A percentile compares a stretch with the other conserved stretches of the same genome.
These are phyloP conservation scores for Pleurotus eryngii DNA, from an alignment of 768 basidiomycete genomes.

Conservation along the genomic window DNA sequence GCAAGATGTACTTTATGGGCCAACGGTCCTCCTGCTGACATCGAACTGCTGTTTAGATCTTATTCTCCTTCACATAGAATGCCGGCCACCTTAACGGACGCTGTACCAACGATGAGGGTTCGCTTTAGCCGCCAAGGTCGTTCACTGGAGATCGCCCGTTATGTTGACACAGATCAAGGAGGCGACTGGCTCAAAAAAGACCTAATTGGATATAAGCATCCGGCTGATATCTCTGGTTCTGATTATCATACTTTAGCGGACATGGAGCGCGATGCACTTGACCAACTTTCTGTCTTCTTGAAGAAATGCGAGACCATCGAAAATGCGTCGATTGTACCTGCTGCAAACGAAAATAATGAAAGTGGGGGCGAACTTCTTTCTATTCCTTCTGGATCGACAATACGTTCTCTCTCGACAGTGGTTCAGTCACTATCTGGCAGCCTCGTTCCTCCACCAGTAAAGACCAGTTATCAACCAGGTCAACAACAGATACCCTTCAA, in stretches of 20 bases:
- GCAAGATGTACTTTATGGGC: conserved; percentile 51
- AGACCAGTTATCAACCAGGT: background rate
- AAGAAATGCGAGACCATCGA: conserved; percentile 1
- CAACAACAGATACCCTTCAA: no score
- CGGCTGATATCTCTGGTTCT: conserved; percentile 1
- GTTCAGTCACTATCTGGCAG: background rate
- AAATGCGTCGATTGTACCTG: no score
- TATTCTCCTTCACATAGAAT: conserved; percentile 4
- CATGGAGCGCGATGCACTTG: conserved; percentile 23
- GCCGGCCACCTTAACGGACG: conserved; percentile 6
- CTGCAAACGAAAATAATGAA: no score
- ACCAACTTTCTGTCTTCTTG: conserved; percentile 10
- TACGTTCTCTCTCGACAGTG: background rate
- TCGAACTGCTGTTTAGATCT: conserved; percentile 37
- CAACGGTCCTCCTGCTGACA: conserved; percentile 44
- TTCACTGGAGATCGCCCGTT: conserved; percentile 33
- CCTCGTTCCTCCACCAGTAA: background rate
- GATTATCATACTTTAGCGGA: conserved; percentile 14
- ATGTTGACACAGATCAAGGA: conserved; percentile 23
- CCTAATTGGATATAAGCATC: conserved; percentile 16
- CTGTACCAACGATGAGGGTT: conserved; percentile 30
- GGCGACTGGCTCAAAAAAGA: conserved; percentile 39
- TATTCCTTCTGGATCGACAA: background rate
- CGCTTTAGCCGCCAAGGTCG: conserved; percentile 31
- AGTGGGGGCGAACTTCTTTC: no score